Evolutionary conservation across 306 rosid genomes (phyloP).

Genomic region (Cajanus cajan): DNA sequence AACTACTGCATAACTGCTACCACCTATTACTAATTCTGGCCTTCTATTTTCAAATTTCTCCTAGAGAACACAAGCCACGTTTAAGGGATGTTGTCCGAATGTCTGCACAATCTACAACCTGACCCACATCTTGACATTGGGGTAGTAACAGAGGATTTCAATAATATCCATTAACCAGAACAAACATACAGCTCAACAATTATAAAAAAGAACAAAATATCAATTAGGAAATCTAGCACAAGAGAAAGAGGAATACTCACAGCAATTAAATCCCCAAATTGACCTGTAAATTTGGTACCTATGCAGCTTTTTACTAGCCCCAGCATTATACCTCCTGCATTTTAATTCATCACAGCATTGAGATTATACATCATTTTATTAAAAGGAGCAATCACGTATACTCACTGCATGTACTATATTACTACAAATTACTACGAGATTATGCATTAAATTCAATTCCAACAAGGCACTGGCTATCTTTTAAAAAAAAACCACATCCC

Average conservation of each 20-base stretch:
- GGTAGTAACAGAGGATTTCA: neutral
- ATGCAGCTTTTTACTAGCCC: constrained; percentile 95
- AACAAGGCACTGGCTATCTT: neutral
- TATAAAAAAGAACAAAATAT: constrained; percentile 4
- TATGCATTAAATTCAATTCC: neutral
- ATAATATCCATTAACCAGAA: constrained; percentile 9
- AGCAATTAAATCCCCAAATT: constrained; percentile 95
- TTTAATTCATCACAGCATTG: constrained; percentile 29
- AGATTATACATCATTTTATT: neutral
- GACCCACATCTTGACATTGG: neutral
- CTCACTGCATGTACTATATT: neutral
- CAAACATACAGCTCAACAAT: neutral
- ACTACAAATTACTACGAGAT: neutral
- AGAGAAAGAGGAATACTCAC: constrained; percentile 54
- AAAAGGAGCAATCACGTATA: neutral
- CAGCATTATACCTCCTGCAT: constrained; percentile 78
- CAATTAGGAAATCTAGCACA: neutral
- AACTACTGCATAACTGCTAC: neutral
- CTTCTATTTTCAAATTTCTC: neutral
- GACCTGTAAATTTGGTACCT: constrained; percentile 93
- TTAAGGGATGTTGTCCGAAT: neutral
- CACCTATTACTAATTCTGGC: neutral
- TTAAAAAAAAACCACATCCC: constrained; percentile 7
- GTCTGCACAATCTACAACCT: neutral
- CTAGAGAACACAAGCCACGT: neutral